phyloP scores from a whole-genome alignment of 2,329 filamentous ascomycete genomes.

The Aspergillus costaricaensis region DNA sequence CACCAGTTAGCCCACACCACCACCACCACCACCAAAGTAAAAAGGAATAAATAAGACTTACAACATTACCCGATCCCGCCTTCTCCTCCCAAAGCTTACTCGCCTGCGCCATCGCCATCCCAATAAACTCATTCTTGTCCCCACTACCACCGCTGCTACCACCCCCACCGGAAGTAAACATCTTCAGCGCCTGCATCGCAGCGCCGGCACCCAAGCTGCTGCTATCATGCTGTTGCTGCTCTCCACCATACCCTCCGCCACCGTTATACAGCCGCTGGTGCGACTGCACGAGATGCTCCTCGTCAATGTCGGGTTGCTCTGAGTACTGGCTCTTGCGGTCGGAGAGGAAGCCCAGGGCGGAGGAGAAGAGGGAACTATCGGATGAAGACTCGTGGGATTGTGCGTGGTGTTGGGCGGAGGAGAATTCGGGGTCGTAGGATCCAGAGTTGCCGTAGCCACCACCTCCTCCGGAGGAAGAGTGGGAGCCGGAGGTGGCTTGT shows the following conservation, averaged over 20 bases:
- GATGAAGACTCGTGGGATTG: slow-evolving; percentile 53
- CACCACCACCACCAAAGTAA: too few relatives aligned
- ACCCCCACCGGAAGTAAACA: slow-evolving; percentile 64
- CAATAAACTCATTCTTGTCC: slow-evolving; percentile 77
- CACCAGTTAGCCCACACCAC: too few relatives aligned
- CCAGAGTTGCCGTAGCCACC: neutral
- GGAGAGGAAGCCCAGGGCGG: slow-evolving; percentile 56
- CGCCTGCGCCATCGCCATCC: slow-evolving; percentile 84
- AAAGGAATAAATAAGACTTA: slow-evolving; percentile 33
- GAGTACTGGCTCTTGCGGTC: slow-evolving; percentile 53
- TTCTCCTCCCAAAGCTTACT: slow-evolving; percentile 73
- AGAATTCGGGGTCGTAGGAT: slow-evolving; percentile 48
- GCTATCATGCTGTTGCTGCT: slow-evolving; percentile 43
- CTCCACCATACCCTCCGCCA: neutral
- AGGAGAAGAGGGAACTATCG: slow-evolving; percentile 58
- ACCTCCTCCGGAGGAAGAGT: neutral
- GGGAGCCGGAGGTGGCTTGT: slow-evolving; percentile 11
- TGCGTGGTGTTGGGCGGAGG: slow-evolving; percentile 58
- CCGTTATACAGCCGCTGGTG: slow-evolving; percentile 74
- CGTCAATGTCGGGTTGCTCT: slow-evolving; percentile 56
- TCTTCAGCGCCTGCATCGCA: slow-evolving; percentile 66
- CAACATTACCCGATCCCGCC: slow-evolving; percentile 56
- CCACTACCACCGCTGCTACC: slow-evolving; percentile 35
- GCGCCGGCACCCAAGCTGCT: slow-evolving; percentile 46
- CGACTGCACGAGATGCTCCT: slow-evolving; percentile 67